Evolutionary conservation across 192 early-diverging fungal species (phyloP), one percentile per base, ranked within the genome.

Genomic region (Powellomyces hirtus): DNA sequence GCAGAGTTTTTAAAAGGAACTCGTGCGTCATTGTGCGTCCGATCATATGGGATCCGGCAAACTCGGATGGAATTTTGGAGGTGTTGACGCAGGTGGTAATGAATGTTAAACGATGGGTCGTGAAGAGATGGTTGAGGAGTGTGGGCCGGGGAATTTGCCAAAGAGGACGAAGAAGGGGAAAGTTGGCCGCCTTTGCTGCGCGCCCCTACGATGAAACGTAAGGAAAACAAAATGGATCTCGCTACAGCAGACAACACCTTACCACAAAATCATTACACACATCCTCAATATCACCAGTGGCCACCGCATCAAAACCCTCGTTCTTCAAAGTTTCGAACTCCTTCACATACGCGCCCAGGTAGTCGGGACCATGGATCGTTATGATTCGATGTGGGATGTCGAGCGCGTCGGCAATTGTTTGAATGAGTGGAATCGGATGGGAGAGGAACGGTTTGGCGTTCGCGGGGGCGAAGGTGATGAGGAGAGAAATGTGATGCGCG

Each of bases 241-340:
- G 24, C 26, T 14, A 16, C 53, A 14, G 24, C 14, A 22, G 26
- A 14, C 30, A 14, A 14, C 22, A 56, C 2, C 14, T 22, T 62
- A 62, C 60, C 62, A 67, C 27, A 42, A 67, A 67, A 29, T 67
- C 65, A 16, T 30, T 38, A 35, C 65, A 67, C 27, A 67, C 65
- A 26, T 67, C 65, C 34, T 57, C 50, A 26, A 67, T 67, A 27
- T 67, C 65, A 5, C 65, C 65, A 6, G 51, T 67, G 8, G 65
- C 65, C 4, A 67, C 20, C 22, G 52, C 33, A 11, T 57, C 50
- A 30, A 67, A 38, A 6, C 65, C 65, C 34, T 67, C 65, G 14
- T 20, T n/a, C 29, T 67, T 67, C 10, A 67, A 37, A 5, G 53
- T 4, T 1, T 26, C 8, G 16, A 67, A 27, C 1, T 67, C 52